Evolutionary conservation across 2,329 filamentous ascomycete species (phyloP).

Genomic region (Ceratocystis variospora): DNA sequence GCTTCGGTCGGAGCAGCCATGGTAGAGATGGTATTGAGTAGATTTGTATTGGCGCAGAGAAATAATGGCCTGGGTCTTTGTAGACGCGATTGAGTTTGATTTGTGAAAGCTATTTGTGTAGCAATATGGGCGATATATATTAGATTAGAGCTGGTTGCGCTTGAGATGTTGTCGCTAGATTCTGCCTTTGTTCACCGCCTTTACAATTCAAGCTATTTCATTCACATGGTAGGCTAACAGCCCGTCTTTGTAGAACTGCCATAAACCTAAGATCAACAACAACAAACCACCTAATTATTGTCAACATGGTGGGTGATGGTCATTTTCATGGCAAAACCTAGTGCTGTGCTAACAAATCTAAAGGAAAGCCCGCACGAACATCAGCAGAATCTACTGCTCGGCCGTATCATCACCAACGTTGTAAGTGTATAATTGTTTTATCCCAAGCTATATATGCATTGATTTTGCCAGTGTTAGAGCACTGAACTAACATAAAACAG

Average conservation of each 20-base stretch:
- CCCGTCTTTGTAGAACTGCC: not conserved
- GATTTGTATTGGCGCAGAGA: too few species aligned
- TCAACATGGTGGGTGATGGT: not conserved
- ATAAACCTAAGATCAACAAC: not conserved
- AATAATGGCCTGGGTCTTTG: too few species aligned
- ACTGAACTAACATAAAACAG: slow-evolving; percentile 34
- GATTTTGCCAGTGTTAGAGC: not conserved
- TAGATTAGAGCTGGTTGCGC: not conserved
- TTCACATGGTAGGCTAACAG: not conserved
- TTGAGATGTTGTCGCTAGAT: slow-evolving; percentile 7
- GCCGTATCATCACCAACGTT: slow-evolving; percentile 93
- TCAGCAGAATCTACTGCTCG: slow-evolving; percentile 84
- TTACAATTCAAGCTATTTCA: not conserved
- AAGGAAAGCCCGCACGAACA: slow-evolving; percentile 95
- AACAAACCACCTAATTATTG: not conserved
- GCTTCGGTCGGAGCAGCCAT: slow-evolving; percentile 54
- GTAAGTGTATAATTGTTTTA: slow-evolving; percentile 40
- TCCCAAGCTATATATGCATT: too few species aligned
- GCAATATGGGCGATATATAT: too few species aligned
- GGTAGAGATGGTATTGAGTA: slow-evolving; percentile 30
- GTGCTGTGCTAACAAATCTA: not conserved
- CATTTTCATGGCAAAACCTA: not conserved
- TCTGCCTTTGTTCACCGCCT: slow-evolving; percentile 19
- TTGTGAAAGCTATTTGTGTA: too few species aligned
- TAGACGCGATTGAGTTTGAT: too few species aligned